Base-by-base conservation (phyloP, 208 protist genomes). In the Leishmania martiniquensis region DNA sequence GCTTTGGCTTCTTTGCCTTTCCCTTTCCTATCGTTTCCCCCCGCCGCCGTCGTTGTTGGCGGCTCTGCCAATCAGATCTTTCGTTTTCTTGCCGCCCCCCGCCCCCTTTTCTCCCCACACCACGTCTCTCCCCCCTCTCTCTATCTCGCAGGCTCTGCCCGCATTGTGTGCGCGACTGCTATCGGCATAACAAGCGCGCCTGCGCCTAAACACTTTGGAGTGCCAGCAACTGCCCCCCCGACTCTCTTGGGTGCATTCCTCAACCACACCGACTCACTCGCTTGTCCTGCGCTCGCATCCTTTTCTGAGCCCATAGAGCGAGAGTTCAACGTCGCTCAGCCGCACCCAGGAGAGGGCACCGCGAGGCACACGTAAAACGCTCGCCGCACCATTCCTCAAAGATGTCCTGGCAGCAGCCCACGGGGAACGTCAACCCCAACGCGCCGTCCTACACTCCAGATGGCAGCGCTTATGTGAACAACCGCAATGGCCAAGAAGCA, bases 321-420 rank as follows among this genome's bases (percentile, higher is more conserved):
- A 62, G 22, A 34, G n/a, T 12, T 29, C 7, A 7, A 34, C 55
- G 34, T 62, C 55, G 29, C 55, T 4, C n/a, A 62, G 55, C 55
- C 6, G 6, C n/a, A 62, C 25, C 51, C 17, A 55, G 51, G 20
- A n/a, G 17, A 17, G 0, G 25, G 3, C 4, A 13, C 47, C 47
- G 9, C 5, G 9, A 32, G n/a, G 4, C 57, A 39, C 57, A 63
- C 57, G 13, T 12, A 39, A 22, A 66, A 29, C 37, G 20, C 22
- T 4, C 39, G 2, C 39, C 22, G 4, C 32, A 47, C 49, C 7
- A 0, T 10, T 29, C 9, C 5, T 44, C 22, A 25, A 68, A 47
- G 63, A 96, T 96, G 92, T 90, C 92, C 39, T 95, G 90, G 92
- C 84, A 92, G 71, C 90, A 92, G 66, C 89, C 89, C 22, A 81